Percentiles rank a stretch among this genome's conserved stretches.
phyloP scores from a whole-genome alignment of 106 monocot species.

The Apostasia ramifera region DNA sequence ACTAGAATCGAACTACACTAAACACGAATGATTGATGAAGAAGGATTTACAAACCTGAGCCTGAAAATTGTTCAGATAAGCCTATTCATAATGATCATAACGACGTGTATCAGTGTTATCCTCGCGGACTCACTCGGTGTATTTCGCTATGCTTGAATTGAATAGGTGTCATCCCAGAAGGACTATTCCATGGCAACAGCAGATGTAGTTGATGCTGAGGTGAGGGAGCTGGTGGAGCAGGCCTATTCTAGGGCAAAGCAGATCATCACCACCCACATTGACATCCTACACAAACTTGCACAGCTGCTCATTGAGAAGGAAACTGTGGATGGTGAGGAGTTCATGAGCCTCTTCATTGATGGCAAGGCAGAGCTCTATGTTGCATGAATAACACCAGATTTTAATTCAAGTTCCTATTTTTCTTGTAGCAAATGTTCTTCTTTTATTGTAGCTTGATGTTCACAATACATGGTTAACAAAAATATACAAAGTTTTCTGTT shows the following conservation, averaged over 20 bases:
- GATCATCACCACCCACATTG: conserved; percentile 75
- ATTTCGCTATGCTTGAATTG: neutral
- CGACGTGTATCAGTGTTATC: neutral
- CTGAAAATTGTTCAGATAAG: no score
- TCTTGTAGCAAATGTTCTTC: neutral
- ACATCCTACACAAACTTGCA: conserved; percentile 91
- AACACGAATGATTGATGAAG: no score
- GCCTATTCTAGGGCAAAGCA: conserved; percentile 73
- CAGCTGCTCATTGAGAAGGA: conserved; percentile 97
- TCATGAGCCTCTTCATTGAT: conserved; percentile 99
- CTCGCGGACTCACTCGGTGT: neutral
- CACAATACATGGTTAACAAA: neutral
- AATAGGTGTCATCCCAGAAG: conserved; percentile 89
- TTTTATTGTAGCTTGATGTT: conserved; percentile 17
- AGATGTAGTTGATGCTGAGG: conserved; percentile 90
- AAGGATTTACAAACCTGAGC: no score
- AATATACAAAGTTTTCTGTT: neutral
- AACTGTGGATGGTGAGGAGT: conserved; percentile 93
- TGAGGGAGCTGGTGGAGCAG: conserved; percentile 87
- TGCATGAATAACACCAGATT: conserved; percentile 13
- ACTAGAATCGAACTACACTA: no score
- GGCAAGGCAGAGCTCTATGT: conserved; percentile 93
- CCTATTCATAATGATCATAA: no score
- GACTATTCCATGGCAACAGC: conserved; percentile 99
- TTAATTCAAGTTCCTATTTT: conserved; percentile 1